Evolutionary conservation across 495 filamentous ascomycete species (phyloP), one percentile per base, ranked within the genome.

Genomic region (Hypoxylon perforatum): DNA sequence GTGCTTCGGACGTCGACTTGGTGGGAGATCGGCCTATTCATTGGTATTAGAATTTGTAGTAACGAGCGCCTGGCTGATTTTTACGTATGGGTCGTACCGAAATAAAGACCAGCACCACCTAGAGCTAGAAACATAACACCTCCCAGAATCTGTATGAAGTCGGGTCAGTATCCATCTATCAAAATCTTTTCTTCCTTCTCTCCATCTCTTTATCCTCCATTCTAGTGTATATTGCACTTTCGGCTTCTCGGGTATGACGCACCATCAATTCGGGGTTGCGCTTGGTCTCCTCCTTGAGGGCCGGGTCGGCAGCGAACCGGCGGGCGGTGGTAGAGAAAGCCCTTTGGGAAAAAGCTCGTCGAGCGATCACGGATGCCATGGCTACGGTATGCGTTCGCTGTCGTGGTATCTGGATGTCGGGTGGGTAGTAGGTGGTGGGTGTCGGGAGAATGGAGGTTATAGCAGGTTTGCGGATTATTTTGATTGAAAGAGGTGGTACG

Each of bases 41-140:
- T 75, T 70, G 76, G 77, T 21, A 41, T 70, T 63, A 45, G 47
- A 44, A 57, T 48, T 30, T 25, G 15, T 14, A 23, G 35, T 21
- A 18, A 12, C 17, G 11, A 22, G 11, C 9, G 18, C 50, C 21
- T 28, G 59, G 71, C 69, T 66, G 54, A 47, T 30, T 38, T 49
- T n/a, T 9, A 30, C n/a, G 15, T 49, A 28, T 52, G 30, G 35
- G 39, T 65, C 77, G 61, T 82, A 89, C 88, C 87, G 66, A 93
- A 92, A 80, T 91, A 90, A 87, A 88, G 97, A 72, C 95, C 95
- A 58, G 91, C 96, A 74, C 95, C 85, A 57, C 87, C 86, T 71
- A 97, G 91, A 72, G 91, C 91, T 75, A 89, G 88, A 61, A 91
- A 89, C 96, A 99, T 97, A 70, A 99, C 89, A 72, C 87, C 91